Evolutionary conservation across 2,329 filamentous ascomycete species (phyloP), one percentile per base, ranked within the genome.

Genomic region (Fusarium sp.): DNA sequence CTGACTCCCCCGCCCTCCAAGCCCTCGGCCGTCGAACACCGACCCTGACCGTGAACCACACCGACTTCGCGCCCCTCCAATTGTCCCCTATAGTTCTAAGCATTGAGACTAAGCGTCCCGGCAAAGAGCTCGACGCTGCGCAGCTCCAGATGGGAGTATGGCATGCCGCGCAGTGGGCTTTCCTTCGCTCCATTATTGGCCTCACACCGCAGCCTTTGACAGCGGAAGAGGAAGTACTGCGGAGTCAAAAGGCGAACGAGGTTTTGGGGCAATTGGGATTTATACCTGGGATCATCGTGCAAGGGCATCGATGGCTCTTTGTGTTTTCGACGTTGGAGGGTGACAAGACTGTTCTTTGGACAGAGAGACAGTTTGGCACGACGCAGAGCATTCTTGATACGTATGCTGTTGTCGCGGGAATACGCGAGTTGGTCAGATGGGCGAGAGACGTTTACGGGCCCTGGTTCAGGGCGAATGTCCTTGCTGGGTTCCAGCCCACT

Each of bases 251-350:
- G 1, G 62, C 51, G 3, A 42, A 30, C 3, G 2, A 20, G 1
- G 59, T 38, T 14, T 48, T 74, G 30, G 24, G 10, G 1, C 32
- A 66, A 26, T 26, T 75, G 28, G 50, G 59, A 14, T 76, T 75
- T n/a, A 70, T 77, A 42, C 75, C 75, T 2, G 75, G 69, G 1
- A 68, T 76, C 3, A 76, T 76, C 2, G 62, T 76, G 13, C 66
- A 74, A 14, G 74, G 74, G 1, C 68, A 75, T 26, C 62, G 68
- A 3, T 77, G 75, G 75, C 47, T 68, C 11, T 72, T 77, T 44
- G 73, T 77, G 18, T 62, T 74, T 10, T 75, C 75, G 30, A 77
- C 75, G 5, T 38, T 62, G 8, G 65, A 77, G 24, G 55, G 66
- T 0, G 15, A 38, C 12, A 75, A 75, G 63, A 75, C 68, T 17